Percentiles rank a stretch among this genome's conserved stretches.
Evolutionary conservation across 352 stramenopile genomes (phyloP).

Genomic region (Plasmopara muralis): DNA sequence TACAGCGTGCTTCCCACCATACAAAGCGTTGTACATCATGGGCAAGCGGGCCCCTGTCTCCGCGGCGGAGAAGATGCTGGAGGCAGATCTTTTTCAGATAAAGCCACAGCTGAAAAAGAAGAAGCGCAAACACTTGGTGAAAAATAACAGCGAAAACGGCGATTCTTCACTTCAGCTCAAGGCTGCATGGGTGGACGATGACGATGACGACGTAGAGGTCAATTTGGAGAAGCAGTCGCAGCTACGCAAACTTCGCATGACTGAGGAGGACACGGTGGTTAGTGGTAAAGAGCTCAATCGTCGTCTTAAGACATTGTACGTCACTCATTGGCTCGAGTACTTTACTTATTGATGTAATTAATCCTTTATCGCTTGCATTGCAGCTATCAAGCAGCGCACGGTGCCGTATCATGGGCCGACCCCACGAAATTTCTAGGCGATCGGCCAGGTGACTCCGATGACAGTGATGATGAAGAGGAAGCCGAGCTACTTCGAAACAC

Average conservation of each 20-base stretch:
- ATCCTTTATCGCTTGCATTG: constrained; percentile 2
- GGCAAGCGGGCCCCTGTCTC: constrained; percentile 36
- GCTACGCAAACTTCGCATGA: constrained; percentile 81
- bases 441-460: constrained; percentile 19
- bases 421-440: constrained; percentile 57
- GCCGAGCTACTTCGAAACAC: constrained; percentile 47
- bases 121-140: constrained; percentile 26
- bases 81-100: constrained; percentile 46
- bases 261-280: constrained; percentile 56
- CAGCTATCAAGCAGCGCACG: constrained; percentile 54
- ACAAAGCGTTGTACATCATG: constrained; percentile 26
- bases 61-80: constrained; percentile 48
- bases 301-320: constrained; percentile 79
- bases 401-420: constrained; percentile 61
- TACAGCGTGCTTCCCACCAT: constrained; percentile 8
- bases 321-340: neutral
- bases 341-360: constrained; percentile 1
- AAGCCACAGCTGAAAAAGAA: constrained; percentile 17
- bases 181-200: constrained; percentile 83
- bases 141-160: constrained; percentile 11
- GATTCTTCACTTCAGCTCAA: constrained; percentile 21
- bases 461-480: constrained; percentile 63
- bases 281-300: constrained; percentile 68
- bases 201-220: constrained; percentile 70
- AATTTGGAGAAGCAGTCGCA: constrained; percentile 61